These are phyloP conservation scores for Coleophoma eucalyptorum DNA, from an alignment of 2,329 filamentous ascomycete genomes.

Conservation along the genomic window DNA sequence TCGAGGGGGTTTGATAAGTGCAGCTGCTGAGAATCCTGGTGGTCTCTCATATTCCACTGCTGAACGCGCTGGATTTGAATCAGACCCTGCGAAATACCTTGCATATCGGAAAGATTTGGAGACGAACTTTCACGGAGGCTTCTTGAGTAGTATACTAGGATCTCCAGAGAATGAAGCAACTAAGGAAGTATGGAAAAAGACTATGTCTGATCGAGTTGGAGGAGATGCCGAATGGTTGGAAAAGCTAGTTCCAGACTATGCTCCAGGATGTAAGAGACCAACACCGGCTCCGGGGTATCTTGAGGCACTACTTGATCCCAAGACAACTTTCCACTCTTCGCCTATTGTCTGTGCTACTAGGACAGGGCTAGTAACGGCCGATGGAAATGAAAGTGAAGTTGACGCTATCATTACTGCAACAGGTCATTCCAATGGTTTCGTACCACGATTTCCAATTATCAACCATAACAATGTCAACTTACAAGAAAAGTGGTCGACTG, in stretches of 20 bases:
- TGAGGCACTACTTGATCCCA: slow-evolving; percentile 25
- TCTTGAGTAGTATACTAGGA: slow-evolving; percentile 21
- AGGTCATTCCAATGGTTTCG: slow-evolving; percentile 9
- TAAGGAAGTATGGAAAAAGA: slow-evolving; percentile 23
- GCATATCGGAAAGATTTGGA: slow-evolving; percentile 17
- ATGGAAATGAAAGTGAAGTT: slow-evolving; percentile 20
- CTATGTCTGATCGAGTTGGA: slow-evolving; percentile 35
- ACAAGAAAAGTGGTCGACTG: slow-evolving; percentile 17
- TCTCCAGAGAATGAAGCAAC: slow-evolving; percentile 31
- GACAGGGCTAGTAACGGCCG: slow-evolving; percentile 24
- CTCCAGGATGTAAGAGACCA: slow-evolving; percentile 34
- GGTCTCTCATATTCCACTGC: neutral
- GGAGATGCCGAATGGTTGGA: slow-evolving; percentile 28
- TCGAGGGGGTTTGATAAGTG: slow-evolving; percentile 31
- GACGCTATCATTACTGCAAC: slow-evolving; percentile 25
- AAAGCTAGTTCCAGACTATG: slow-evolving; percentile 36
- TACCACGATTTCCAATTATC: slow-evolving; percentile 2
- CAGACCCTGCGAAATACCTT: neutral
- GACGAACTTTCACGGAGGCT: neutral
- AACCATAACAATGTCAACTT: neutral
- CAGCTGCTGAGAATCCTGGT: slow-evolving; percentile 5
- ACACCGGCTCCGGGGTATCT: slow-evolving; percentile 33
- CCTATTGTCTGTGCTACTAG: slow-evolving; percentile 37
- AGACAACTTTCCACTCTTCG: slow-evolving; percentile 31
- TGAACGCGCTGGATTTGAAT: neutral